Evolutionary conservation across 2,329 filamentous ascomycete genomes (phyloP).

Genomic region (Pseudocercospora fijiensis): DNA sequence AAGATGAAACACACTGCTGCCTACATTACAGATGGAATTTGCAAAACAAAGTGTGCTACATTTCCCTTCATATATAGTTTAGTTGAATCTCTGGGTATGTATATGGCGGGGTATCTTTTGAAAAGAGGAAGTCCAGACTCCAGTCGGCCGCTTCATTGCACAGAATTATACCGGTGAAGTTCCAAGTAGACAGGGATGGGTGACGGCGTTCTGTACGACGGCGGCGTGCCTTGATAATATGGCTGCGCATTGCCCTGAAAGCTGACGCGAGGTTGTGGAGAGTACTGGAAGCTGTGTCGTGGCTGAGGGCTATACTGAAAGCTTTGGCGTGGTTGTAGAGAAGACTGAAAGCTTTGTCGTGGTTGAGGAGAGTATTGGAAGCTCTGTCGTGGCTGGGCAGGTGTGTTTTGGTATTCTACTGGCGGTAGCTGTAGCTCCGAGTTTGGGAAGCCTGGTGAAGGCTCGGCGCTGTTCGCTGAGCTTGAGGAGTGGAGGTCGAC

Average conservation of each 20-base stretch:
- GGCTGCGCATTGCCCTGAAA: neutral
- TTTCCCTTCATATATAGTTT: no score
- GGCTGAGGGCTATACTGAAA: neutral
- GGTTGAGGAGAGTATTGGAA: neutral
- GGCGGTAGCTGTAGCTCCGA: neutral
- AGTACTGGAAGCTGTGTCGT: neutral
- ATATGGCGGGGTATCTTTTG: neutral
- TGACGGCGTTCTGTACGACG: neutral
- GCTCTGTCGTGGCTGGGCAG: neutral
- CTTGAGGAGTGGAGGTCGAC: neutral
- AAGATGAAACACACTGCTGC: no score
- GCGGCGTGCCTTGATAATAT: neutral
- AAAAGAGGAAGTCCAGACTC: neutral
- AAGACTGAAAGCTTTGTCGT: neutral
- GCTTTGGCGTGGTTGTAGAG: neutral
- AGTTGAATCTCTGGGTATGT: neutral
- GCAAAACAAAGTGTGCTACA: no score
- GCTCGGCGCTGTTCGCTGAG: neutral
- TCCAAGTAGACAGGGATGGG: neutral
- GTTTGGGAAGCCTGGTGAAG: neutral
- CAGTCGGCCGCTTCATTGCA: neutral
- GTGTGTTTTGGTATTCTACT: neutral
- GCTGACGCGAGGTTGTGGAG: neutral
- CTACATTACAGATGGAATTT: no score
- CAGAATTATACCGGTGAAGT: neutral